Evolutionary conservation across 805 yeast genomes (phyloP), one percentile per base, ranked within the genome.

Genomic region (Diddensiella caesifluorescens): DNA sequence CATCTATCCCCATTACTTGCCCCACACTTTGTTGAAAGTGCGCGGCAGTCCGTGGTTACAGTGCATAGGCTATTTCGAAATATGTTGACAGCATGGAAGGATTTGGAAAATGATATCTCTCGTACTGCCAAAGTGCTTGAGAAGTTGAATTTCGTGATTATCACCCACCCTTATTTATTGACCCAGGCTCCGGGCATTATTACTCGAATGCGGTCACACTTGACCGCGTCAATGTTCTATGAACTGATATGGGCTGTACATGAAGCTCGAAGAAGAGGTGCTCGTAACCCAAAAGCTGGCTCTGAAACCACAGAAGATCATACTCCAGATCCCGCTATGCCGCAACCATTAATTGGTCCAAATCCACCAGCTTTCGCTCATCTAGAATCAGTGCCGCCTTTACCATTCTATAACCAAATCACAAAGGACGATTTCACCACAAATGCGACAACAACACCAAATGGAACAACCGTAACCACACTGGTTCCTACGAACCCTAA

Each of bases 161-260:
- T 84, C 45, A 83, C 94, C 0, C 87, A 86, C 55, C 95, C 97
- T 1, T 89, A 87, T 40, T 69, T 89, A 4, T 82, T 87, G 53
- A 71, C 79, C 2, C 79, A 77, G 44, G 73, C 78, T 7, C 79
- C 77, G n/a, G 81, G 84, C 2, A 83, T 89, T 22, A 84, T 89
- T 37, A 75, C 84, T 2, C 71, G 89, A 45, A 89, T 89, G 94
- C 73, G 97, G 55, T 85, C 95, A 0, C 97, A 89, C 62, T 69
- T 89, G 52, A 83, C 96, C 0, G 95, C 92, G 1, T 87, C 96
- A 0, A 63, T 89, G 39, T 89, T 89, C 54, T 89, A 89, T 58
- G 97, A 89, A 61, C 69, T 89, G 39, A 90, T 89, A 9, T 88
- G 95, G 88, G 83, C 95, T 60, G 82, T 89, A 36, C 97, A 89